Base-by-base conservation (phyloP, 495 filamentous ascomycete genomes). In the Penicillium odoratum region DNA sequence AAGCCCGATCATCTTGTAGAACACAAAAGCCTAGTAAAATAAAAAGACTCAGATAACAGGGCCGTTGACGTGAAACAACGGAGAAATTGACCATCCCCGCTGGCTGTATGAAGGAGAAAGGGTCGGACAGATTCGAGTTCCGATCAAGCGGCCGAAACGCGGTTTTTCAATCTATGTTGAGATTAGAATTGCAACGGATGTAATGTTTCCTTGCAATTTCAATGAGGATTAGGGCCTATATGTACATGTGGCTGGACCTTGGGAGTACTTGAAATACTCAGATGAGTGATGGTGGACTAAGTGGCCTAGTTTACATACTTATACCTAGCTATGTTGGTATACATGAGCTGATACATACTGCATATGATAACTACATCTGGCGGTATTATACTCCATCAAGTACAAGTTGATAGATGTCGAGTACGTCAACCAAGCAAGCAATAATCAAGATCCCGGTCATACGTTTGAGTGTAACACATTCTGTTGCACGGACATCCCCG, bases 51-150 rank as follows among this genome's bases (percentile, higher is more conserved):
- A 31, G 25, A 30, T n/a, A 1, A 6, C 51, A 45, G 42, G 59
- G 34, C 59, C 62, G 65, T 65, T 68, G 53, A 61, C 1, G 62
- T 63, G 65, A 31, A 63, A 60, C 62, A 54, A 31, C 33, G 40
- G 48, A 58, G 56, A 57, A 47, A 47, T 29, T 18, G 10, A 48
- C 31, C 49, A 18, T 58, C 44, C 11, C 15, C 13, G 38, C 13
- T 34, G 31, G 45, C 43, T 33, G 13, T 16, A 40, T 1, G 15
- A 2, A n/a, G 38, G 13, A 33, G 29, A 29, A 36, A 25, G 30
- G 16, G 15, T 18, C 30, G 34, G 48, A 2, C n/a, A 31, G 45
- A 8, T 21, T 42, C 7, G 45, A 11, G 11, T 56, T 13, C 18
- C 31, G 38, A 40, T 40, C 38, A 4, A 40, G 38, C 15, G 15